Evolutionary conservation across 441 rosid species (phyloP).

Genomic region (Flueggea neowawraea): DNA sequence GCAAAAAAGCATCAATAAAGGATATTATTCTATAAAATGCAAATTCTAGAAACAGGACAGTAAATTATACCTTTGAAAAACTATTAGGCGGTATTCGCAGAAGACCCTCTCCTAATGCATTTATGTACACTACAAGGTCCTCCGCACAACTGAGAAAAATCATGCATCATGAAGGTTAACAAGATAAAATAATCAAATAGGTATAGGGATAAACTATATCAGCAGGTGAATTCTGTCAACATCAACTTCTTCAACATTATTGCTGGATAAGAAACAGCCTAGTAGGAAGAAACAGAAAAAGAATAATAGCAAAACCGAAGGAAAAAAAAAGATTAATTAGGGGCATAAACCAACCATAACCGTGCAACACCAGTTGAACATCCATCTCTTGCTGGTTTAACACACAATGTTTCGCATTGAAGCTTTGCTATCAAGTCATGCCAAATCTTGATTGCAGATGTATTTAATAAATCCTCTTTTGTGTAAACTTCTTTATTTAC

Average conservation of each 20-base stretch:
- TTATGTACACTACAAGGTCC: slow-evolving; percentile 68
- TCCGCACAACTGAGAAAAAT: slow-evolving; percentile 46
- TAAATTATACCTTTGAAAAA: slow-evolving; percentile 64
- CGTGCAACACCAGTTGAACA: slow-evolving; percentile 99
- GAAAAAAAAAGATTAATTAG: background rate
- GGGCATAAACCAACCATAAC: slow-evolving; percentile 52
- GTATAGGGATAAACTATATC: slow-evolving; percentile 1
- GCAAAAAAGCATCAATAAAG: background rate
- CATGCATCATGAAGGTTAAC: too few relatives aligned
- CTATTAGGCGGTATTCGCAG: slow-evolving; percentile 78
- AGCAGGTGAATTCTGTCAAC: background rate
- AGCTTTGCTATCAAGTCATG: slow-evolving; percentile 58
- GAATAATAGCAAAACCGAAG: background rate
- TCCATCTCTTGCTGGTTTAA: slow-evolving; percentile 96
- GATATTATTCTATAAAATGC: background rate
- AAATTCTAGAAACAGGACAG: background rate
- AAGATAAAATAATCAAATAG: background rate
- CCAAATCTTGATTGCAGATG: slow-evolving; percentile 54
- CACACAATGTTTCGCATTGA: slow-evolving; percentile 73
- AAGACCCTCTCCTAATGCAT: slow-evolving; percentile 76
- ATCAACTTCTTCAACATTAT: too few relatives aligned
- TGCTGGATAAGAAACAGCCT: too few relatives aligned
- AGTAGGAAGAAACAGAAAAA: background rate
- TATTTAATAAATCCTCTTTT: slow-evolving; percentile 59
- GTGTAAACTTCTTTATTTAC: slow-evolving; percentile 68